These are phyloP conservation scores for Carex myosuroides DNA, from an alignment of 176 grass and related monocot species.

Conservation along the genomic window DNA sequence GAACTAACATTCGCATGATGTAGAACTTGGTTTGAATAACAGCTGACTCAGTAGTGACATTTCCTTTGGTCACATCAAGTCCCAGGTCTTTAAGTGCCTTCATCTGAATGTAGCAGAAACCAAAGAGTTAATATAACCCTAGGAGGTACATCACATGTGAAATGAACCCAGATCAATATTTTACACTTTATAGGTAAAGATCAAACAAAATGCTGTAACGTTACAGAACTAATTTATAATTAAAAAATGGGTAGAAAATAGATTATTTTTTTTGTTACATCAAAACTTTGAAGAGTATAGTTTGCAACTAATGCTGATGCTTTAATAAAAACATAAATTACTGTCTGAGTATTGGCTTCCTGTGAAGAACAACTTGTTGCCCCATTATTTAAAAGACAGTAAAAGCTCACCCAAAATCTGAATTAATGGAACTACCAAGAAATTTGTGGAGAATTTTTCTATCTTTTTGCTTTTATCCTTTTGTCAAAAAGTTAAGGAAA, in stretches of 20 bases:
- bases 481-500: background rate
- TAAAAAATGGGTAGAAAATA: background rate
- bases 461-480: background rate
- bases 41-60: slow-evolving; percentile 65
- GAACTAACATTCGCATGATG: slow-evolving; percentile 75
- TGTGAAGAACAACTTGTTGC: background rate
- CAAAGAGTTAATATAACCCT: background rate
- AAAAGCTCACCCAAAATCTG: background rate
- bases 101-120: slow-evolving; percentile 52
- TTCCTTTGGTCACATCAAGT: slow-evolving; percentile 91
- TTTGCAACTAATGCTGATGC: background rate
- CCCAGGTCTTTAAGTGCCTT: slow-evolving; percentile 85
- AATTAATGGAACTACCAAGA: background rate
- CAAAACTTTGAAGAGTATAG: background rate
- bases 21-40: slow-evolving; percentile 74
- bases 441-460: background rate
- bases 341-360: background rate
- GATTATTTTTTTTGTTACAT: background rate
- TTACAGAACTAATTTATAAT: background rate
- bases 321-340: background rate
- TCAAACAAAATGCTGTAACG: slow-evolving; percentile 25
- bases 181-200: slow-evolving; percentile 21
- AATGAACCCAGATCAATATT: background rate
- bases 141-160: background rate
- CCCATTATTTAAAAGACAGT: background rate